Evolutionary conservation across 2,329 filamentous ascomycete genomes (phyloP).

Genomic region (Hysterium pulicare): DNA sequence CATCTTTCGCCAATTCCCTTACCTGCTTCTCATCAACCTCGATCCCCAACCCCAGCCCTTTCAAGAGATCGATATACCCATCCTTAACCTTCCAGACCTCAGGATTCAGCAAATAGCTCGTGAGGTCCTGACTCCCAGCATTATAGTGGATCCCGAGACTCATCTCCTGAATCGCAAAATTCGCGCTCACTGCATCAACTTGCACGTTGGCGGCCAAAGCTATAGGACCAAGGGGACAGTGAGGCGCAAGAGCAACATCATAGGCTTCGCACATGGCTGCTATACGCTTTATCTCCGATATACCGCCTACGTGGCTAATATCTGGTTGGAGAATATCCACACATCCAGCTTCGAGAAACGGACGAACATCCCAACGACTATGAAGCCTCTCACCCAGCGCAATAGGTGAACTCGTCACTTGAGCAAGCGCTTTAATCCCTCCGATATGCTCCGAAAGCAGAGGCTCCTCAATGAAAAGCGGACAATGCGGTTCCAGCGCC

Average conservation of each 20-base stretch:
- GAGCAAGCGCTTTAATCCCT: constrained; percentile 59
- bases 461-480: constrained; percentile 75
- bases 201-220: constrained; percentile 70
- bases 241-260: constrained; percentile 69
- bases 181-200: constrained; percentile 55
- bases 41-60: constrained; percentile 63
- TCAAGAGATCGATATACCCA: constrained; percentile 61
- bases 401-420: constrained; percentile 60
- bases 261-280: constrained; percentile 70
- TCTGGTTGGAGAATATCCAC: constrained; percentile 74
- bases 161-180: constrained; percentile 77
- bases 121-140: constrained; percentile 37
- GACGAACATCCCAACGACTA: constrained; percentile 69
- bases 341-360: constrained; percentile 64
- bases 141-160: constrained; percentile 79
- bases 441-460: constrained; percentile 67
- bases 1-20: constrained; percentile 55
- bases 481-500: constrained; percentile 63
- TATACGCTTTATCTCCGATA: constrained; percentile 67
- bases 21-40: constrained; percentile 67
- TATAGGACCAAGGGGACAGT: constrained; percentile 71
- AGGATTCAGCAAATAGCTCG: constrained; percentile 63
- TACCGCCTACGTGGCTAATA: constrained; percentile 68
- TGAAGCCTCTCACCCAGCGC: constrained; percentile 71
- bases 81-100: constrained; percentile 64